phyloP scores from a whole-genome alignment of 176 grass and related monocot species.

The Carex myosuroides region DNA sequence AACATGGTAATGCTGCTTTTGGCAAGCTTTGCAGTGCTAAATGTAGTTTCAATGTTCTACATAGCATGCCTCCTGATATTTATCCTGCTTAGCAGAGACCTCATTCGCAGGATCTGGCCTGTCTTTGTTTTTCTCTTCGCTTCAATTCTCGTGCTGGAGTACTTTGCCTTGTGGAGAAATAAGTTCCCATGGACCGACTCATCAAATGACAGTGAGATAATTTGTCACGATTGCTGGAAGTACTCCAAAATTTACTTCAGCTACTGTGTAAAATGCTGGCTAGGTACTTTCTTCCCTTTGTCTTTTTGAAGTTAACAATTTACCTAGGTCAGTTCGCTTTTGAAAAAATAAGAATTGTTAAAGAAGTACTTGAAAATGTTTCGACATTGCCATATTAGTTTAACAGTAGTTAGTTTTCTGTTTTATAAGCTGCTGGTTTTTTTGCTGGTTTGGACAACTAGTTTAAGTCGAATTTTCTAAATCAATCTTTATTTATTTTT shows the following conservation, averaged over 20 bases:
- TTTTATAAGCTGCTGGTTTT: background rate
- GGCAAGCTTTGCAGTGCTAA: conserved; percentile 90
- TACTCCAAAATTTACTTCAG: conserved; percentile 52
- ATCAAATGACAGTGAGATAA: conserved; percentile 41
- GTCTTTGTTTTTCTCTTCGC: conserved; percentile 88
- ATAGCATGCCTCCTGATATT: conserved; percentile 68
- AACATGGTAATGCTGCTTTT: conserved; percentile 91
- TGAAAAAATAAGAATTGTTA: background rate
- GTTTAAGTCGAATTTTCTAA: background rate
- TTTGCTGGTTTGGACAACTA: background rate
- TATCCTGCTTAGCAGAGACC: conserved; percentile 84
- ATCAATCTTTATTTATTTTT: conserved; percentile 12
- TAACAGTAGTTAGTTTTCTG: background rate
- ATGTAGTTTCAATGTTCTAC: conserved; percentile 84
- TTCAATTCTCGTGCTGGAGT: conserved; percentile 70
- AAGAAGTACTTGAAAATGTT: background rate
- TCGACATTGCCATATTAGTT: background rate
- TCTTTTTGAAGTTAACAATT: background rate
- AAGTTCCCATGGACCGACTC: conserved; percentile 40
- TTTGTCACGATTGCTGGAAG: conserved; percentile 88
- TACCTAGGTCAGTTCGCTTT: background rate
- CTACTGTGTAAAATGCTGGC: conserved; percentile 87
- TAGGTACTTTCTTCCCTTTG: conserved; percentile 47
- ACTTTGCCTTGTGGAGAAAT: conserved; percentile 81
- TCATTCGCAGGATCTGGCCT: conserved; percentile 81